Evolutionary conservation across 345 rosid genomes (phyloP), one percentile per base, ranked within the genome.

Genomic region (Noccaea caerulescens): DNA sequence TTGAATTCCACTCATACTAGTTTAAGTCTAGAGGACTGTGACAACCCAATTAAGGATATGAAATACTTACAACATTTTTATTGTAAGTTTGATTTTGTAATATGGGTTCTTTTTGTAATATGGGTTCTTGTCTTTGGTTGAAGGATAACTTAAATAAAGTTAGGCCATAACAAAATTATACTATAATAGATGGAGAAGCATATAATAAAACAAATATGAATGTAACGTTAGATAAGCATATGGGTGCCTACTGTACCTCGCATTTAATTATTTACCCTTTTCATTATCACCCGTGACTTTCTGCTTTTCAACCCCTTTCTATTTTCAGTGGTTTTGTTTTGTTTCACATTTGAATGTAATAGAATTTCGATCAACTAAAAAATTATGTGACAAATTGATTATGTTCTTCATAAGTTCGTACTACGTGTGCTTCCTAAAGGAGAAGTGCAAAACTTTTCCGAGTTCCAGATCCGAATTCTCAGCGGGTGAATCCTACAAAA

Each of bases 241-340:
- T 70, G 47, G 43, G 53, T 42, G 47, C 14, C 59, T 57, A 57
- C 57, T 44, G 32, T 43, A n/a, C 27, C 18, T 36, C 39, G 50
- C 73, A 70, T 47, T 70, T 8, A 27, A 49, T 49, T 70, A 11
- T 43, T 25, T 44, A 27, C 63, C 18, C n/a, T 45, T 18, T 68
- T 33, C 45, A 68, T 56, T 14, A 41, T 54, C 14, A 54, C 18
- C 33, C 42, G 53, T 55, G 45, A 53, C 18, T 39, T 10, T 14
- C 18, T 12, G 2, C 5, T 67, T 41, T 43, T 7, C 9, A 18
- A 12, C 18, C 33, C 14, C 10, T 45, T 63, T 45, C 45, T 36
- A 20, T 49, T 49, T 7, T 12, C 3, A 23, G 36, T 9, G 9
- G 30, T 27, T 27, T 27, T 20, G 9, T 20, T 50, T 8, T 52